Base-by-base conservation (phyloP, 208 protist species). In the Leishmania lainsoni region DNA sequence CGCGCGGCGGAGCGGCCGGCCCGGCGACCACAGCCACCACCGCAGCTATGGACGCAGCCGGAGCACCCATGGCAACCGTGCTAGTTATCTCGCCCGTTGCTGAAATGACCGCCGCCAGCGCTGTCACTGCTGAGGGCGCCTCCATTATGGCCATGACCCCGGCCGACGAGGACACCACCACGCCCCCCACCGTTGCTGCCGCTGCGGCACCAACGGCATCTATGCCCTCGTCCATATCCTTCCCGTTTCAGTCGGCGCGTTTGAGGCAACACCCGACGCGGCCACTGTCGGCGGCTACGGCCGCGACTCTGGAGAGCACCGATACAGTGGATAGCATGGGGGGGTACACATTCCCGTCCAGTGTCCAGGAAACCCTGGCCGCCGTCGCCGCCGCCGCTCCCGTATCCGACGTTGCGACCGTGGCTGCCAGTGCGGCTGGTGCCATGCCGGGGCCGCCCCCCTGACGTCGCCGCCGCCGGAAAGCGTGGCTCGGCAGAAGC, bases 401-500 rank as follows among this genome's bases (percentile, higher is more conserved):
- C 35, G 49, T 42, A 42, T 61, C 79, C 12, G 42, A 45, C 35
- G 3, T 54, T 49, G 20, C 63, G 20, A 9, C 58, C 17, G 54
- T 20, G 2, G 22, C 16, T 22, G 22, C 29, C 2, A n/a, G 52
- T 14, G 32, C 65, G 1, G 32, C 73, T 5, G 59, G 45, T 6
- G 51, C 52, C 0, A 58, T 59, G 29, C 52, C 45, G 69, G 52
- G 29, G 69, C 42, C 26, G 48, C 3, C 63, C 10, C 14, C 12
- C 22, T 49, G 22, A 16, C 72, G 73, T 22, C 61, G 22, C 6
- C 72, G 63, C 49, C 81, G 35, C 84, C 81, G 29, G 73, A 81
- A 2, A 69, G 74, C 14, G 66, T 88, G 49, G 75, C 66, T 3
- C 77, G 66, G 0, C 83, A 87, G 65, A 90, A 90, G 63, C 84